A percentile compares a stretch with the other conserved stretches of the same genome.
These are phyloP conservation scores for Moricandia moricandioides DNA, from an alignment of 345 rosid genomes.

Conservation along the genomic window DNA sequence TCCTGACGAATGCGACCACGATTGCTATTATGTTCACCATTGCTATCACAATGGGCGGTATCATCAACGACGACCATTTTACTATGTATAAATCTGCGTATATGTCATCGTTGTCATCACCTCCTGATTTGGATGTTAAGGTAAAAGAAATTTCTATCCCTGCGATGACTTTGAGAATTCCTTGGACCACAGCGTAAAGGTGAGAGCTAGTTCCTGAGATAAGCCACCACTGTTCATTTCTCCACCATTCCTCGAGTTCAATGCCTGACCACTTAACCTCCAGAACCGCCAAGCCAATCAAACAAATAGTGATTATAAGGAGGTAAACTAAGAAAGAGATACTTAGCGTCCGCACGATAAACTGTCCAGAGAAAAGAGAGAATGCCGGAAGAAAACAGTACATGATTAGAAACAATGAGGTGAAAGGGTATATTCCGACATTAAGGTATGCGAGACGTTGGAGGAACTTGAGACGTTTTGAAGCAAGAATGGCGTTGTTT, in stretches of 20 bases:
- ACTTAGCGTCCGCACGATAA: conserved; percentile 67
- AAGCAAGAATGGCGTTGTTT: conserved; percentile 78
- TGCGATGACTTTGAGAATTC: conserved; percentile 77
- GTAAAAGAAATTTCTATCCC: conserved; percentile 97
- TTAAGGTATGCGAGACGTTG: conserved; percentile 85
- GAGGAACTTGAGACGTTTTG: conserved; percentile 61
- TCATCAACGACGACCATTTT: conserved; percentile 88
- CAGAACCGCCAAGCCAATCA: conserved; percentile 66
- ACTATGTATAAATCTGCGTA: conserved; percentile 80
- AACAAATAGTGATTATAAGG: conserved; percentile 56
- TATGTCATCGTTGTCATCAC: conserved; percentile 71
- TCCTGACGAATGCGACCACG: conserved; percentile 61
- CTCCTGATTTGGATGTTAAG: conserved; percentile 69
- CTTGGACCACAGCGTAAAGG: conserved; percentile 79
- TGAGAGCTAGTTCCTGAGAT: conserved; percentile 93
- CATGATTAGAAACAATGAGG: conserved; percentile 77
- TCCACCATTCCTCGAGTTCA: conserved; percentile 92
- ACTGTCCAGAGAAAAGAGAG: conserved; percentile 85
- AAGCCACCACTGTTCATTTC: conserved; percentile 96
- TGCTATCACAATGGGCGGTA: conserved; percentile 86
- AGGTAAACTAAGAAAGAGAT: conserved; percentile 64
- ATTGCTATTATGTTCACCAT: conserved; percentile 82
- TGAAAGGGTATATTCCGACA: conserved; percentile 95
- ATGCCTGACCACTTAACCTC: conserved; percentile 90
- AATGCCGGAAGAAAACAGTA: conserved; percentile 96